phyloP scores from a whole-genome alignment of 108 stramenopile genomes.

The Parietichytrium sp. region DNA sequence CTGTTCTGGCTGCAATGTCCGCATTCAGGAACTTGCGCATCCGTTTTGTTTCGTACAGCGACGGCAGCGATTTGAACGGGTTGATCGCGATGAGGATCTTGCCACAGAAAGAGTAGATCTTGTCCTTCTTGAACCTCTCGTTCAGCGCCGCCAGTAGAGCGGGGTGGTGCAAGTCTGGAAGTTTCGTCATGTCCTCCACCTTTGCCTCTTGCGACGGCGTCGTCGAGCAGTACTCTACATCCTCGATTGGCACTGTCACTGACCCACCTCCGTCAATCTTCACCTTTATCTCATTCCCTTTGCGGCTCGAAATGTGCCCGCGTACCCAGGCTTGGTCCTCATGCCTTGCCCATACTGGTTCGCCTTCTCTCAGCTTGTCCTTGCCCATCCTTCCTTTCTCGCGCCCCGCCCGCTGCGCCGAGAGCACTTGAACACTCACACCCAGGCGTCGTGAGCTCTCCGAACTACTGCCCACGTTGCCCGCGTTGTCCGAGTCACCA shows the following conservation, averaged over 20 bases:
- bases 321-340: neutral
- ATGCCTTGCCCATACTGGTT: constrained; percentile 10
- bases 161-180: constrained; percentile 62
- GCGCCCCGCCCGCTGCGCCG: too few species aligned
- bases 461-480: too few species aligned
- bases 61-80: constrained; percentile 61
- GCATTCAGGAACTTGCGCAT: constrained; percentile 37
- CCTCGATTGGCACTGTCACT: constrained; percentile 5
- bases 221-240: constrained; percentile 27
- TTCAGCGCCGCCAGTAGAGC: constrained; percentile 54
- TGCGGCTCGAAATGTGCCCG: neutral
- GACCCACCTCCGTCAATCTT: neutral
- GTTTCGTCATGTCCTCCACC: constrained; percentile 59
- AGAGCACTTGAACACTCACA: too few species aligned
- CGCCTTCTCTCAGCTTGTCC: constrained; percentile 1
- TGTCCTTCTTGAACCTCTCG: constrained; percentile 66
- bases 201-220: constrained; percentile 1
- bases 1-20: neutral
- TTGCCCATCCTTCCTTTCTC: neutral
- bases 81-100: constrained; percentile 65
- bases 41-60: constrained; percentile 42
- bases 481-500: too few species aligned
- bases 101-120: constrained; percentile 59
- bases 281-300: neutral
- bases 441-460: too few species aligned